Percentiles rank a stretch among this genome's conserved stretches.
phyloP scores from a whole-genome alignment of 2,329 filamentous ascomycete genomes.

The Aaosphaeria arxii region DNA sequence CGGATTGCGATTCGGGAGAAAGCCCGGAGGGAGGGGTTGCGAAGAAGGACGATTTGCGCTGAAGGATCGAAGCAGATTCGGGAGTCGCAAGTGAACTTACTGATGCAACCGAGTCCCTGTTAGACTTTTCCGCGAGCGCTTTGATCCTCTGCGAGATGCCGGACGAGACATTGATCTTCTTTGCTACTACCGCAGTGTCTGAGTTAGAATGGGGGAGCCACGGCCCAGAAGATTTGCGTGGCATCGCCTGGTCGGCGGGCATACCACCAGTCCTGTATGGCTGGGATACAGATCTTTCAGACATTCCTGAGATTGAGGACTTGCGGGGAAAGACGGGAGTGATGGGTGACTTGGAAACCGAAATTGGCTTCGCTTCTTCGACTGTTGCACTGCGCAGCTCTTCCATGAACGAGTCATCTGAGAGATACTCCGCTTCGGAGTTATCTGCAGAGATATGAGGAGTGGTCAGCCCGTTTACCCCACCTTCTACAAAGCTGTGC shows the following conservation, averaged over 20 bases:
- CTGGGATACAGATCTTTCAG: constrained; percentile 35
- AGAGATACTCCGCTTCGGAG: constrained; percentile 51
- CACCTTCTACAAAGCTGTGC: constrained; percentile 24
- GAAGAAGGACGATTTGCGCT: constrained; percentile 39
- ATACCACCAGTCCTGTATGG: constrained; percentile 24
- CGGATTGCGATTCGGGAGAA: constrained; percentile 21
- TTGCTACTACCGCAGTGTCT: constrained; percentile 45
- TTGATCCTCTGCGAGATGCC: constrained; percentile 95
- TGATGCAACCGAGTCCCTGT: constrained; percentile 42
- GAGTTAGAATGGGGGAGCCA: constrained; percentile 24
- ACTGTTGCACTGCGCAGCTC: constrained; percentile 80
- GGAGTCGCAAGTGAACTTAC: constrained; percentile 22
- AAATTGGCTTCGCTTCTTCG: constrained; percentile 76
- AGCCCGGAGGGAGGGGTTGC: constrained; percentile 27
- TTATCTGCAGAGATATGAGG: constrained; percentile 37
- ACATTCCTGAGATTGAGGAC: constrained; percentile 17
- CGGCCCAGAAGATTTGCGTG: constrained; percentile 29
- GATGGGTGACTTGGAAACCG: constrained; percentile 77
- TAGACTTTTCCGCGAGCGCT: constrained; percentile 75
- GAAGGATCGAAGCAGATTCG: constrained; percentile 28
- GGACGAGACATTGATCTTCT: constrained; percentile 80
- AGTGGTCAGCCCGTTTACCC: constrained; percentile 40
- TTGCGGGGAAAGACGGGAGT: constrained; percentile 57
- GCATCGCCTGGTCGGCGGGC: constrained; percentile 23
- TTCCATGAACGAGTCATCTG: constrained; percentile 82